A percentile compares a stretch with the other conserved stretches of the same genome.
These are phyloP conservation scores for Lanmaoa rubissima DNA, from an alignment of 768 basidiomycete species.

Conservation along the genomic window DNA sequence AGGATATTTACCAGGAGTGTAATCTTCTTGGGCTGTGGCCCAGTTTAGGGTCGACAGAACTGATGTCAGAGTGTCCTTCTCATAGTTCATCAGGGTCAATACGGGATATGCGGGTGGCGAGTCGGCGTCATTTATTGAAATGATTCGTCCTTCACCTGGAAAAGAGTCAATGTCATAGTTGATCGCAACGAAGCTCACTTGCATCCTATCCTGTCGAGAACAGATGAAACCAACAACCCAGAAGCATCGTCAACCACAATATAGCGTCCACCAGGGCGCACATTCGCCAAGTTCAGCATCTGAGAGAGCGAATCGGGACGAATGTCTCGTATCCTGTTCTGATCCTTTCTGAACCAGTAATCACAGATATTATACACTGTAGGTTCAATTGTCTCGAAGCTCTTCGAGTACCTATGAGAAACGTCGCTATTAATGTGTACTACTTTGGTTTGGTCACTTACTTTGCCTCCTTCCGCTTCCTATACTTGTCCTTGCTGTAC, in stretches of 20 bases:
- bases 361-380: conserved; percentile 84
- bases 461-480: conserved; percentile 96
- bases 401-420: conserved; percentile 71
- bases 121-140: conserved; percentile 86
- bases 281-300: conserved; percentile 77
- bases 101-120: conserved; percentile 91
- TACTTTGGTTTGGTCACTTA: conserved; percentile 36
- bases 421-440: neutral
- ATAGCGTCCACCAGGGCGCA: conserved; percentile 84
- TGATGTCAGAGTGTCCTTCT: conserved; percentile 46
- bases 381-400: conserved; percentile 84
- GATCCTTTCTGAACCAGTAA: conserved; percentile 87
- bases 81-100: conserved; percentile 83
- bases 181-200: conserved; percentile 13
- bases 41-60: conserved; percentile 79
- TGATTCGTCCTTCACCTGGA: conserved; percentile 73
- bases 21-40: conserved; percentile 81
- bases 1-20: conserved; percentile 54
- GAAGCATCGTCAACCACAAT: conserved; percentile 91
- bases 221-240: conserved; percentile 80
- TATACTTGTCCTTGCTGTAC: conserved; percentile 98
- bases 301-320: conserved; percentile 89
- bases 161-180: neutral
- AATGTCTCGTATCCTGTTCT: conserved; percentile 75
- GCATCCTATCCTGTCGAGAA: conserved; percentile 88